A percentile compares a stretch with the other conserved stretches of the same genome.
These are phyloP conservation scores for Globisporangium barbulae DNA, from an alignment of 352 stramenopile species.

Conservation along the genomic window DNA sequence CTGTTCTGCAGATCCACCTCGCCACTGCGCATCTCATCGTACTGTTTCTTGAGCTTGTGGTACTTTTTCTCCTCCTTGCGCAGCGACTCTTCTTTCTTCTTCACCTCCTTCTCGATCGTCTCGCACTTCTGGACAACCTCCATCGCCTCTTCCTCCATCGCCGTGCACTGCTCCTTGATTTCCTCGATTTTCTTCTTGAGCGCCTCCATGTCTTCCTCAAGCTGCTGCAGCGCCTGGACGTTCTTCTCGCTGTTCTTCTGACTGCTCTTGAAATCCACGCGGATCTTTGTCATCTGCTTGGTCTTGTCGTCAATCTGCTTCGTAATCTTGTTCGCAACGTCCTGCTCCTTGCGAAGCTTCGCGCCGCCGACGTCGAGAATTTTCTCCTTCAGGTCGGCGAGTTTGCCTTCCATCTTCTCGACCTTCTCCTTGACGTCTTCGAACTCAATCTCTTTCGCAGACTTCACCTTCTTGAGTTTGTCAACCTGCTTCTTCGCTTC, in stretches of 20 bases:
- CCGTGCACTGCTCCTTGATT: constrained; percentile 87
- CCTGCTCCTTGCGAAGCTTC: constrained; percentile 93
- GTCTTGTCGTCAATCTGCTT: constrained; percentile 87
- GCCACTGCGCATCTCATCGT: constrained; percentile 86
- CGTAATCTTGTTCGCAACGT: constrained; percentile 76
- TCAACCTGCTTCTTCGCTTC: constrained; percentile 87
- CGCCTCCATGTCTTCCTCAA: constrained; percentile 77
- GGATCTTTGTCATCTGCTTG: constrained; percentile 86
- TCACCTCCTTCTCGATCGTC: constrained; percentile 84
- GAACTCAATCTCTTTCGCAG: constrained; percentile 88
- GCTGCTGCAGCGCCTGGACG: constrained; percentile 47
- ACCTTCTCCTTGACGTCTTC: constrained; percentile 60
- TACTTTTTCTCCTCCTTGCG: constrained; percentile 78
- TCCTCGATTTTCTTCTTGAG: constrained; percentile 73
- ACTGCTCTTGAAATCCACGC: constrained; percentile 78
- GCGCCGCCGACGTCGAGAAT: constrained; percentile 95
- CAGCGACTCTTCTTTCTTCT: constrained; percentile 80
- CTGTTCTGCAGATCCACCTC: constrained; percentile 94
- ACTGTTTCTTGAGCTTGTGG: constrained; percentile 86
- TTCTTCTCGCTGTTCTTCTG: constrained; percentile 83
- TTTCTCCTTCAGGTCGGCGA: constrained; percentile 91
- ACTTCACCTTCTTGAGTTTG: constrained; percentile 80
- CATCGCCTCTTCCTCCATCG: constrained; percentile 92
- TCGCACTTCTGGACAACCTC: constrained; percentile 92
- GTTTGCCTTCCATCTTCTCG: constrained; percentile 65